Evolutionary conservation across 2,329 filamentous ascomycete genomes (phyloP), one percentile per base, ranked within the genome.

Genomic region (Chrysoporthe austroafricana): DNA sequence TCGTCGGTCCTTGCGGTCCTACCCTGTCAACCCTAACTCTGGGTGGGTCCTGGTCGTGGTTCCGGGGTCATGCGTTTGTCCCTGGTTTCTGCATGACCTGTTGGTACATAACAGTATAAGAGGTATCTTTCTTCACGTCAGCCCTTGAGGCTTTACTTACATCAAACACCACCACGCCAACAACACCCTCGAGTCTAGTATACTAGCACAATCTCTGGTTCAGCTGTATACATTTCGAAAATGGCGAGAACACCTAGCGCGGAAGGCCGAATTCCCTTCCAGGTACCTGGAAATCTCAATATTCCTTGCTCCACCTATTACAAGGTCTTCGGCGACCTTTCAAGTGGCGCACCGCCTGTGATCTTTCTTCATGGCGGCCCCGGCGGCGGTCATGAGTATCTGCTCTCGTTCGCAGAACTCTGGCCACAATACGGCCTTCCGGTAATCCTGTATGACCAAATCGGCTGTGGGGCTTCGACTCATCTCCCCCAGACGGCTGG

Each of bases 361-460:
- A 39, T 67, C 21, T 56, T 62, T 52, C 65, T 67, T 16, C 82
- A 83, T 69, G 81, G 82, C 60, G 82, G 81, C 0, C 81, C 81
- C 6, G 83, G 83, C 16, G 77, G 78, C 44, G 76, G 78, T 39
- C 80, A 83, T 69, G 76, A 80, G n/a, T 82, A 81, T 70, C 70
- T 82, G 26, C 70, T 77, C 0, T 50, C 48, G 39, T 65, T 65
- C 63, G 56, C 63, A 60, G 56, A 65, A 52, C 44, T 65, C 54
- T 65, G 63, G 63, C 56, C 63, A 59, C 54, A 65, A 18, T 65
- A 65, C 54, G 71, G 73, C 36, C 78, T 80, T 13, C 81, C 84
- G 0, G 75, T 86, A 1, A 73, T 86, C 32, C 79, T 85, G 72
- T 86, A 86, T 71, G 84, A 86, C 70, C 84, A 86, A 69, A 77